Base-by-base conservation (phyloP, 148 eudicot genomes). In the Bassia scoparia region DNA sequence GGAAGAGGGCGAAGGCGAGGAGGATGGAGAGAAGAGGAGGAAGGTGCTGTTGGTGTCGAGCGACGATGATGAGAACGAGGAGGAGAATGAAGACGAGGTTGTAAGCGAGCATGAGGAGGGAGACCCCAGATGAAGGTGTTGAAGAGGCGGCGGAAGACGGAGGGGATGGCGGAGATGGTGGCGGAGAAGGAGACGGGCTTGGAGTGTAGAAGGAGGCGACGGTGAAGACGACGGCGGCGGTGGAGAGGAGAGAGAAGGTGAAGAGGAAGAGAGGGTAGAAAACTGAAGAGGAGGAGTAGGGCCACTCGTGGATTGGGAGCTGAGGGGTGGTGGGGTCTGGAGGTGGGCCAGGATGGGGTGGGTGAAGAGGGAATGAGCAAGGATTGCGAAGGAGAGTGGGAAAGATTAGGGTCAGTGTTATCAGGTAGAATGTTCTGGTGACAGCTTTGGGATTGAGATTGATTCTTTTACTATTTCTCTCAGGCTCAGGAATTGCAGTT, bases 311-410 rank as follows among this genome's bases (percentile, higher is more conserved):
- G 96, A 24, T 48, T 82, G 83, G 35, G 87, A 16, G 17, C 30
- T 48, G 38, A 81, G 31, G 3, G 84, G 82, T 16, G 75, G 73
- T 10, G 88, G 84, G 68, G 85, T 79, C 48, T 86, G 89, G 50
- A 89, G 83, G 49, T 85, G 89, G 29, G 87, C 0, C 56, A 94
- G 74, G 31, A 94, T 80, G 0, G 98, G 98, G 76, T 88, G 93
- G 5, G 97, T 94, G 87, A 94, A 91, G 54, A 94, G 85, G 7
- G 97, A 89, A 74, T 94, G 98, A 20, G 97, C 98, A n/a, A 94
- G 73, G 68, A 94, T 91, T 13, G 96, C 97, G 68, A 94, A 94
- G 6, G 98, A 94, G 11, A 94, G 87, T 20, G 98, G 98, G 88
- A 94, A 94, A n/a, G 21, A 94, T 78, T 63, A 91, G 82, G 82